Evolutionary conservation across 139 green algal genomes (phyloP).

Genomic region (Chlamydomonas incerta): DNA sequence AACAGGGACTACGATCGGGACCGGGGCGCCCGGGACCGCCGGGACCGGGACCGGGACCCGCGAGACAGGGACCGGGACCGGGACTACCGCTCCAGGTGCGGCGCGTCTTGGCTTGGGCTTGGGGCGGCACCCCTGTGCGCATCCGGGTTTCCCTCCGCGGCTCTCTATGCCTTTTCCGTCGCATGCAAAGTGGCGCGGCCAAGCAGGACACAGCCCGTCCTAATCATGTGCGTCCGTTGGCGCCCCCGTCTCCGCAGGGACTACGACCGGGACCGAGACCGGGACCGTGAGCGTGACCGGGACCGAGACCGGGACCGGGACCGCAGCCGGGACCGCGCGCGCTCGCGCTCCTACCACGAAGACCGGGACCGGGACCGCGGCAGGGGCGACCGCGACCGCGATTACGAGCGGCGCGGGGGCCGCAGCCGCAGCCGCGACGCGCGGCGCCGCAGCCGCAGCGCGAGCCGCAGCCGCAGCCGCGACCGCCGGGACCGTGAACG

Average conservation of each 20-base stretch:
- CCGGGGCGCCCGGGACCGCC: not conserved
- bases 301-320: conserved; percentile 9
- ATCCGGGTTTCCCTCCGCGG: too few species aligned
- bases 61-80: not conserved
- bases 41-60: not conserved
- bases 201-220: too few species aligned
- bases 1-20: conserved; percentile 14
- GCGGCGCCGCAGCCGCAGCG: not conserved
- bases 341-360: not conserved
- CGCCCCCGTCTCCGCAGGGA: too few species aligned
- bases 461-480: not conserved
- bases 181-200: too few species aligned
- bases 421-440: not conserved
- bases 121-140: too few species aligned
- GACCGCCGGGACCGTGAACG: not conserved
- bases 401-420: not conserved
- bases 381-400: not conserved
- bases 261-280: not conserved
- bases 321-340: not conserved
- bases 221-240: too few species aligned
- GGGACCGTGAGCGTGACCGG: not conserved
- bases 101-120: too few species aligned
- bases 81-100: not conserved
- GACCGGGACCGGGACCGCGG: not conserved
- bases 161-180: too few species aligned